phyloP scores from a whole-genome alignment of 2,329 filamentous ascomycete species.

The Elsinoe fawcettii region DNA sequence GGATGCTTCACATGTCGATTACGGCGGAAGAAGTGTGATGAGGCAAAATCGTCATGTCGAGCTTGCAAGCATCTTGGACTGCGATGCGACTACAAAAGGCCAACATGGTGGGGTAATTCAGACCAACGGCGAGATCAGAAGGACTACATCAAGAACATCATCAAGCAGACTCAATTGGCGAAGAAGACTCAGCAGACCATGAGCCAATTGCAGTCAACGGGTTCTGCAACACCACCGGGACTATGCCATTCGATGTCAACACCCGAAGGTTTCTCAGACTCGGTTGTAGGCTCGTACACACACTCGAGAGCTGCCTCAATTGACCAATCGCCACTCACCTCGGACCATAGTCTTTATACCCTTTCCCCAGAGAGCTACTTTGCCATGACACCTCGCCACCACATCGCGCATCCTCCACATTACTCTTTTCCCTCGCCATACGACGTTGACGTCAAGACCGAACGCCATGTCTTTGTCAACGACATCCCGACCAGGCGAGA shows the following conservation, averaged over 20 bases:
- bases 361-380: constrained; percentile 47
- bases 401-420: constrained; percentile 39
- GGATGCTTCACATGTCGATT: constrained; percentile 62
- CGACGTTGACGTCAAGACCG: constrained; percentile 92
- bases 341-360: constrained; percentile 60
- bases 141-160: constrained; percentile 92
- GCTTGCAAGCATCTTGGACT: constrained; percentile 68
- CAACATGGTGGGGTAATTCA: constrained; percentile 95
- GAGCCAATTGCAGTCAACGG: background rate
- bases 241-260: constrained; percentile 76
- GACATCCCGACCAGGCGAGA: constrained; percentile 78
- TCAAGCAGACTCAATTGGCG: constrained; percentile 90
- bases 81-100: constrained; percentile 90
- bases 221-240: constrained; percentile 58
- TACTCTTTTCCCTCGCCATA: constrained; percentile 66
- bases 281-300: constrained; percentile 43
- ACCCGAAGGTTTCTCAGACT: constrained; percentile 70
- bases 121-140: constrained; percentile 80
- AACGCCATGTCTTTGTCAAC: constrained; percentile 87
- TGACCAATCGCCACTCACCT: constrained; percentile 63
- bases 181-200: constrained; percentile 62
- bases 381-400: constrained; percentile 51
- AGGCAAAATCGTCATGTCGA: constrained; percentile 55
- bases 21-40: constrained; percentile 63
- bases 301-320: constrained; percentile 69